These are phyloP conservation scores for Ophiostoma pallidulum DNA, from an alignment of 2,329 filamentous ascomycete genomes.

Conservation along the genomic window DNA sequence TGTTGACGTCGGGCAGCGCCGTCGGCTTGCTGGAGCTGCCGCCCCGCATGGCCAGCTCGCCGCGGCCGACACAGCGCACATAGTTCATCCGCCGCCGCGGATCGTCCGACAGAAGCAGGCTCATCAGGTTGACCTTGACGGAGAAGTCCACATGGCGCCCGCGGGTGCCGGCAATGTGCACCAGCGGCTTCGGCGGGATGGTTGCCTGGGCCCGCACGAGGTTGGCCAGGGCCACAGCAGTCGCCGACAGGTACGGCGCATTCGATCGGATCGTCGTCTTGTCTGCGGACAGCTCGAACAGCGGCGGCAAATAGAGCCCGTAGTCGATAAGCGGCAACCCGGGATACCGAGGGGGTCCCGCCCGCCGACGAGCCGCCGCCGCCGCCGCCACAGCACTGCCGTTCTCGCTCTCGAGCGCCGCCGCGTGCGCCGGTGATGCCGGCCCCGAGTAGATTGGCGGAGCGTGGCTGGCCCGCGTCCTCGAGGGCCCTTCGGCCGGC, in stretches of 20 bases:
- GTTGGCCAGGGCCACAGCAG: conserved; percentile 34
- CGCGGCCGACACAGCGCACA: conserved; percentile 38
- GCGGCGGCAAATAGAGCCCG: conserved; percentile 41
- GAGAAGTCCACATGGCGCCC: conserved; percentile 40
- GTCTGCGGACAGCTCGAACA: conserved; percentile 43
- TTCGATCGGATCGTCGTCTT: conserved; percentile 37
- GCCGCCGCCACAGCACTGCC: conserved; percentile 3
- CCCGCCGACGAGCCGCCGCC: conserved; percentile 15
- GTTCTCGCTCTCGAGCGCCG: conserved; percentile 16
- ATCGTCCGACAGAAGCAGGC: conserved; percentile 40
- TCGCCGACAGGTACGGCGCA: conserved; percentile 39
- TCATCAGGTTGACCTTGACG: conserved; percentile 46
- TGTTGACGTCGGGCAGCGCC: conserved; percentile 34
- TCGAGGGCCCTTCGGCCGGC: background rate
- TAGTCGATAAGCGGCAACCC: conserved; percentile 42
- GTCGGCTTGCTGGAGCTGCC: conserved; percentile 29
- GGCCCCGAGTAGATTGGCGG: conserved; percentile 28
- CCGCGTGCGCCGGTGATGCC: conserved; percentile 11
- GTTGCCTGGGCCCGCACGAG: conserved; percentile 40
- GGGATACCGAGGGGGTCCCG: conserved; percentile 29
- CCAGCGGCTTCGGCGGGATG: conserved; percentile 45
- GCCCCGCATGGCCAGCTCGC: conserved; percentile 42
- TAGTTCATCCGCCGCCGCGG: conserved; percentile 40
- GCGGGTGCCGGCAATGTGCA: conserved; percentile 39
- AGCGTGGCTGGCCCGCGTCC: background rate